These are phyloP conservation scores for Metschnikowia cubensis DNA, from an alignment of 805 yeast genomes.

Conservation along the genomic window DNA sequence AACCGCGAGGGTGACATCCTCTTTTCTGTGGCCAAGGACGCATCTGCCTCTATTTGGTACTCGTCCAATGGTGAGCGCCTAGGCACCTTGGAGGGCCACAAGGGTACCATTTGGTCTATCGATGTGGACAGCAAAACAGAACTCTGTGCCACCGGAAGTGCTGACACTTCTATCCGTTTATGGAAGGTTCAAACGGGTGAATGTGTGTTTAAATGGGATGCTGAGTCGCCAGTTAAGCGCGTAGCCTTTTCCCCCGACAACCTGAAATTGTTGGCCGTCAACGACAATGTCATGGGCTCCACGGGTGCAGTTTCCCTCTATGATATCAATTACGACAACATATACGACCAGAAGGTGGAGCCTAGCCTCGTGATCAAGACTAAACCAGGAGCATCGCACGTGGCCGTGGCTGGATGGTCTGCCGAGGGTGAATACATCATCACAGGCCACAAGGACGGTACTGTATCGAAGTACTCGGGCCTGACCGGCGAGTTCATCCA, in stretches of 20 bases:
- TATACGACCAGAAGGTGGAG: constrained; percentile 44
- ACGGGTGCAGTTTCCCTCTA: constrained; percentile 71
- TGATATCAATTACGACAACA: constrained; percentile 49
- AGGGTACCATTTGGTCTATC: constrained; percentile 93
- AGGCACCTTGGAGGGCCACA: constrained; percentile 82
- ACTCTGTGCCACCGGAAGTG: constrained; percentile 81
- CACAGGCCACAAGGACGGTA: constrained; percentile 87
- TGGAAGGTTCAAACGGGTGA: constrained; percentile 84
- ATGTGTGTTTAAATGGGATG: constrained; percentile 65
- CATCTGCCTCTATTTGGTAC: constrained; percentile 87
- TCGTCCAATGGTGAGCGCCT: constrained; percentile 93
- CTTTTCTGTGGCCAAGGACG: constrained; percentile 89
- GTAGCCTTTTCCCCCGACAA: constrained; percentile 82
- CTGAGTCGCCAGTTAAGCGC: constrained; percentile 84
- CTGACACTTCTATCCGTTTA: constrained; percentile 79
- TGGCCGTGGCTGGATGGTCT: constrained; percentile 84
- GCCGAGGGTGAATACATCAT: constrained; percentile 68
- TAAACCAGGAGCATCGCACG: constrained; percentile 54
- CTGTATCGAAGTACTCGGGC: constrained; percentile 74
- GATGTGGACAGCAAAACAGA: constrained; percentile 74
- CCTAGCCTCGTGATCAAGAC: constrained; percentile 62
- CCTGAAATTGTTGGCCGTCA: constrained; percentile 63
- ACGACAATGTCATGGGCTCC: constrained; percentile 91
- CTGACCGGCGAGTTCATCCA: constrained; percentile 65
- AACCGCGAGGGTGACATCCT: constrained; percentile 94